A percentile compares a stretch with the other conserved stretches of the same genome.
phyloP scores from a whole-genome alignment of 495 filamentous ascomycete genomes.

The Penicillium fimorum region DNA sequence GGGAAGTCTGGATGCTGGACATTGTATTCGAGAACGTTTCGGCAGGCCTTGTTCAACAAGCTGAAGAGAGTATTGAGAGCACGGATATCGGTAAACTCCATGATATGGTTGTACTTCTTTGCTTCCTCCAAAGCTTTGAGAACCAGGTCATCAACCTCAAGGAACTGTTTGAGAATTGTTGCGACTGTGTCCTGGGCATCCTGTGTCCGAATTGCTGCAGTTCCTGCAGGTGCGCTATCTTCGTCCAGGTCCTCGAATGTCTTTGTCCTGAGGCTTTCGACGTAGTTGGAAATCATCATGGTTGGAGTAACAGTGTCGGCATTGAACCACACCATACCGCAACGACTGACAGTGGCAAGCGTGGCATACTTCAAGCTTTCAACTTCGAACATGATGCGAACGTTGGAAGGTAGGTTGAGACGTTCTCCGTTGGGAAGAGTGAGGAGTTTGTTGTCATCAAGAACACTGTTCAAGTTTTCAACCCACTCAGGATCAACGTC shows the following conservation, averaged over 20 bases:
- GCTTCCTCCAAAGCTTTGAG: conserved; percentile 72
- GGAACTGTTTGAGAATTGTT: conserved; percentile 68
- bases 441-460: conserved; percentile 97
- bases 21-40: conserved; percentile 93
- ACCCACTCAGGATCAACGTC: conserved; percentile 99
- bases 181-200: conserved; percentile 74
- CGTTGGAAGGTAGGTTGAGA: conserved; percentile 87
- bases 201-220: conserved; percentile 71
- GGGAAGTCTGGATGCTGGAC: conserved; percentile 91
- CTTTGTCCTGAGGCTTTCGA: conserved; percentile 74
- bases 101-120: conserved; percentile 84
- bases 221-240: conserved; percentile 77
- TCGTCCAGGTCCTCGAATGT: conserved; percentile 94
- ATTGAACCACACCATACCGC: conserved; percentile 99
- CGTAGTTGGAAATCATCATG: conserved; percentile 92
- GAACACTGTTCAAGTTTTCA: conserved; percentile 97
- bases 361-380: conserved; percentile 98
- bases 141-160: conserved; percentile 77
- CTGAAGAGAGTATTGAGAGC: conserved; percentile 93
- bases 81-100: conserved; percentile 91
- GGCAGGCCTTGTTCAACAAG: conserved; percentile 86
- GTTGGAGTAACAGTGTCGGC: conserved; percentile 89
- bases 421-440: conserved; percentile 97
- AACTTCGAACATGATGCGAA: conserved; percentile 99
- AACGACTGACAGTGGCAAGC: conserved; percentile 94